Base-by-base conservation (phyloP, 2,329 filamentous ascomycete species). In the Periconia sp. region DNA sequence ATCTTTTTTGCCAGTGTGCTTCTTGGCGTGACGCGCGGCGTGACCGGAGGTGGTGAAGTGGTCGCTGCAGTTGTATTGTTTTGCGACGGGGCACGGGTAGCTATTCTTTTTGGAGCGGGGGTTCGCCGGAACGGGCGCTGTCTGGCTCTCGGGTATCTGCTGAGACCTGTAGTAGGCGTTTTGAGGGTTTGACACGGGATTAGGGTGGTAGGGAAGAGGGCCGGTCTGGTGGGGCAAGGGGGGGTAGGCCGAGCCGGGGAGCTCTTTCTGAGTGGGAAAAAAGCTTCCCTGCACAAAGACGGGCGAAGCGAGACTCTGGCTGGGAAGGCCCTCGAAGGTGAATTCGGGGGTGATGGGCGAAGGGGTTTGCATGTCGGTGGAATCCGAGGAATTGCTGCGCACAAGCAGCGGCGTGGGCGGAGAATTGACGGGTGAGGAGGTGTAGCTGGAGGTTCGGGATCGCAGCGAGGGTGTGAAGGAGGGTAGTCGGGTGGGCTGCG, bases 41-140 rank as follows among this genome's bases (percentile, higher is more conserved):
- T 93, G 90, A 42, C 90, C 90, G 0, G 90, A 92, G 2, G 90
- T 93, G 54, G 90, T 92, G 70, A 93, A 93, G 11, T 85, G 90
- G 77, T 91, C 90, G 64, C 83, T 84, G 76, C 90, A 93, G 41
- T 85, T 83, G 62, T 85, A 87, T 48, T 81, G 82, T 58, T 91
- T 87, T 33, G 86, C 84, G 68, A 87, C 88, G 20, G 88, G 86
- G 71, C 89, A 92, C 1, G 88, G 87, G 64, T 90, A 91, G 53
- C 87, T 82, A 71, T 86, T 83, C 87, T 91, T 72, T 79, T 80
- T 81, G 20, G 75, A 68, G 1, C 71, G 62, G 1, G 66, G 58
- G 55, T 77, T 77, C 74, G 53, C 55, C n/a, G 63, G 57, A 8
- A 54, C 51, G 7, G 58, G 52, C 37, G 45, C 31, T 20, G 48